Percentiles rank a stretch among this genome's conserved stretches.
These are phyloP conservation scores for Raphanus sativus DNA, from an alignment of 345 rosid species.

Conservation along the genomic window DNA sequence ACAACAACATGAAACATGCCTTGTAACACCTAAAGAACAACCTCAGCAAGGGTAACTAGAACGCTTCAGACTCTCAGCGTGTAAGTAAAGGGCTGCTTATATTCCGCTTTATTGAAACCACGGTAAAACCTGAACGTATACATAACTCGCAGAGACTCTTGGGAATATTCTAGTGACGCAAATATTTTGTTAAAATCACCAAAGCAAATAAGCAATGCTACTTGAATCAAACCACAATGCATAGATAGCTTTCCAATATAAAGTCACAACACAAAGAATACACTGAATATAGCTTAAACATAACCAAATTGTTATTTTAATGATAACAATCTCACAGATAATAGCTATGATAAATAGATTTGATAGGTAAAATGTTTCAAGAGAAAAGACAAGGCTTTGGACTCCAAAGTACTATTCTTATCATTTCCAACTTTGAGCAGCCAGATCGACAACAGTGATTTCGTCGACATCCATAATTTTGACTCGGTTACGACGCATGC, in stretches of 20 bases:
- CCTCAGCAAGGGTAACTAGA: background rate
- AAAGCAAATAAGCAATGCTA: background rate
- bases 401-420: background rate
- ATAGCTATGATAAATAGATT: background rate
- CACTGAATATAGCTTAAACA: background rate
- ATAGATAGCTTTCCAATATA: background rate
- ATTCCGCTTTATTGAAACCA: background rate
- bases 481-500: background rate
- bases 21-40: background rate
- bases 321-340: background rate
- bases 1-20: background rate
- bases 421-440: background rate
- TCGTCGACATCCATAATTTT: background rate
- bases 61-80: background rate
- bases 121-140: too few species aligned
- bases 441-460: background rate
- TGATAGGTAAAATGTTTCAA: background rate
- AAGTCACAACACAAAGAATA: background rate
- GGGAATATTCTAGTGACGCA: background rate
- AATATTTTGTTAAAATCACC: background rate
- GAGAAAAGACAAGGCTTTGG: too few species aligned
- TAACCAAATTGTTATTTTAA: background rate
- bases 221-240: background rate
- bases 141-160: background rate
- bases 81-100: background rate